Conservation (phyloP, 805 yeast genomes). For the Nakazawaea pomicola region DNA sequence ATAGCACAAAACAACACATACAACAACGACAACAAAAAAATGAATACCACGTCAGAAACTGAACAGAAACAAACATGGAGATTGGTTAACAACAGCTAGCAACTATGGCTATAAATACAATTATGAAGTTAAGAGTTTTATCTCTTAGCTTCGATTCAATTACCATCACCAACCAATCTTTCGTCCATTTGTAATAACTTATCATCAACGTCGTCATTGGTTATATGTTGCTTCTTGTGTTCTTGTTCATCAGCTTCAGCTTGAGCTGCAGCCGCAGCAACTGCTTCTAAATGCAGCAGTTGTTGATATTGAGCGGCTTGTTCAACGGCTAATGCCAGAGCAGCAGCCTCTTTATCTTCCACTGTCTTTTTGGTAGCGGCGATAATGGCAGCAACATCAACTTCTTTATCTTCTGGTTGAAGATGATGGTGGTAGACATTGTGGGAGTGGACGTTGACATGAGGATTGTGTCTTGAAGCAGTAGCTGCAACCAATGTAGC, state of each 20-base stretch:
- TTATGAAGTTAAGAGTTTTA: too few relatives aligned
- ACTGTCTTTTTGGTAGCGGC: conserved; percentile 13
- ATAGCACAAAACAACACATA: not conserved
- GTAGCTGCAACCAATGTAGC: conserved; percentile 11
- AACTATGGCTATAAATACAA: too few relatives aligned
- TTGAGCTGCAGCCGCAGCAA: conserved; percentile 10
- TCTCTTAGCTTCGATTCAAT: too few relatives aligned
- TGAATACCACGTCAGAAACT: too few relatives aligned
- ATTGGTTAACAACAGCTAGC: too few relatives aligned
- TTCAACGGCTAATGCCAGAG: conserved; percentile 6
- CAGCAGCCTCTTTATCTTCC: conserved; percentile 10
- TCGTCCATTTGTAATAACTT: conserved; percentile 13
- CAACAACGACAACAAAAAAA: not conserved
- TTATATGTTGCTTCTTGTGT: conserved; percentile 8
- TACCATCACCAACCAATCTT: conserved; percentile 13
- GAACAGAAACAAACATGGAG: not conserved
- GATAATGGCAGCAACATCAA: conserved; percentile 13
- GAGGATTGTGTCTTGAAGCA: conserved; percentile 10
- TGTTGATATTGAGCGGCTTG: conserved; percentile 11
- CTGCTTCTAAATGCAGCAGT: conserved; percentile 12
- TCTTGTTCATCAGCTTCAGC: conserved; percentile 11
- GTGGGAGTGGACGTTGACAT: conserved; percentile 7
- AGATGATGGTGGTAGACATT: conserved; percentile 10
- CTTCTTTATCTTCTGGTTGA: conserved; percentile 12
- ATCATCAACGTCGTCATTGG: conserved; percentile 13